Base-by-base conservation (phyloP, 1,284 basidiomycete genomes). In the Cryptococcus floricola region DNA sequence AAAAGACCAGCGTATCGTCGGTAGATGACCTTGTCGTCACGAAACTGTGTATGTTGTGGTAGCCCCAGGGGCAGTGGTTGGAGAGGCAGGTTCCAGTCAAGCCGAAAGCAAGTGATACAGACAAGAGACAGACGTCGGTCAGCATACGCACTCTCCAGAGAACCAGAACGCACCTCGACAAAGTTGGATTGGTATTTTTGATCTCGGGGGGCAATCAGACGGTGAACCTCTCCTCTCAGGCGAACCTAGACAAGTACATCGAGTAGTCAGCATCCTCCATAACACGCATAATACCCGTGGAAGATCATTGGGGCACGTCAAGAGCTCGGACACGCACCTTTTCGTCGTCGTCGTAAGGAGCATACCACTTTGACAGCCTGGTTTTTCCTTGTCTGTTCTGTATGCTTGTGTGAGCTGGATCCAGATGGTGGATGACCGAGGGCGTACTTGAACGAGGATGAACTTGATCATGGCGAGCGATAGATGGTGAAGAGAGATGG, bases 121-220 rank as follows among this genome's bases (percentile, higher is more conserved):
- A 34, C 31, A 8, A n/a, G 41, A 16, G 41, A 42, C n/a, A 42
- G 41, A 42, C 19, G 39, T 19, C 39, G 16, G 16, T 42, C 23
- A 34, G 31, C 10, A 34, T 37, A 39, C 38, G 38, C 31, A n/a
- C 16, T 13, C 37, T 39, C 45, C 9, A 42, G 41, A 8, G 9
- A 12, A 16, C 4, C 6, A n/a, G 6, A 34, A 66, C 85, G 54
- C 63, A 95, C 94, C 84, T 98, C 95, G 50, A 98, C 94, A 73
- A 98, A 98, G 77, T 98, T 98, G 56, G 91, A 95, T 77, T 98
- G 96, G 65, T 97, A 95, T 77, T 97, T 97, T 80, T 97, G 94
- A 77, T 98, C 95, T 61, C 95, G 79, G n/a, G 94, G 92, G 0
- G 95, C 95, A 18, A 98, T 89, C 59, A 98, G 77, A 43, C 95